A percentile compares a stretch with the other conserved stretches of the same genome.
Evolutionary conservation across 179 eudicot species (phyloP).

Genomic region (Corrigiola litoralis): DNA sequence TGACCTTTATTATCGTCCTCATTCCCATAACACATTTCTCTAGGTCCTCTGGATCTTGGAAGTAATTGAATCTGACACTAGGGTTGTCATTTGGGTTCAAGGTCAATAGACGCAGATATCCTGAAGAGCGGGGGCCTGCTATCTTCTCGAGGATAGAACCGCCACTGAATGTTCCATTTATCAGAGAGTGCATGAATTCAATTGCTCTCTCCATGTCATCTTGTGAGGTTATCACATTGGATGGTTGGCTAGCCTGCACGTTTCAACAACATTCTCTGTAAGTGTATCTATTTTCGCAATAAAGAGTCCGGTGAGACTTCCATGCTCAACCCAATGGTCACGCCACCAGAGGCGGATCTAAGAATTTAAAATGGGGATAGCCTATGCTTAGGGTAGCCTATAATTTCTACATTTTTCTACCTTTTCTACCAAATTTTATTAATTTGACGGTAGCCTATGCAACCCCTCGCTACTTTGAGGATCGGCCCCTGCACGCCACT

Average conservation of each 20-base stretch:
- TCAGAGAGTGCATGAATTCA: conserved; percentile 19
- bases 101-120: conserved; percentile 43
- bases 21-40: conserved; percentile 61
- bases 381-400: too few species aligned
- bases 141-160: conserved; percentile 62
- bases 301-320: background rate
- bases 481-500: too few species aligned
- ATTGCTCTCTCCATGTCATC: conserved; percentile 16
- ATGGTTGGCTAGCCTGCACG: conserved; percentile 20
- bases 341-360: background rate
- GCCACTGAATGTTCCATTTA: conserved; percentile 25
- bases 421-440: too few species aligned
- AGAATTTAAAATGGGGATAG: too few species aligned
- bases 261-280: conserved; percentile 1
- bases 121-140: conserved; percentile 51
- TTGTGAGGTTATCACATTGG: conserved; percentile 18
- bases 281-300: background rate
- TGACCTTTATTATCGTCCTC: conserved; percentile 42
- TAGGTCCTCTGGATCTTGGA: conserved; percentile 62
- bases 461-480: too few species aligned
- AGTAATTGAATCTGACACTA: conserved; percentile 70
- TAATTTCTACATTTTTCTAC: too few species aligned
- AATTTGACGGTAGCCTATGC: too few species aligned
- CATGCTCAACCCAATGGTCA: background rate
- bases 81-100: conserved; percentile 59